Conservation (phyloP, 208 protist species). For the Wallacemonas collosoma region DNA sequence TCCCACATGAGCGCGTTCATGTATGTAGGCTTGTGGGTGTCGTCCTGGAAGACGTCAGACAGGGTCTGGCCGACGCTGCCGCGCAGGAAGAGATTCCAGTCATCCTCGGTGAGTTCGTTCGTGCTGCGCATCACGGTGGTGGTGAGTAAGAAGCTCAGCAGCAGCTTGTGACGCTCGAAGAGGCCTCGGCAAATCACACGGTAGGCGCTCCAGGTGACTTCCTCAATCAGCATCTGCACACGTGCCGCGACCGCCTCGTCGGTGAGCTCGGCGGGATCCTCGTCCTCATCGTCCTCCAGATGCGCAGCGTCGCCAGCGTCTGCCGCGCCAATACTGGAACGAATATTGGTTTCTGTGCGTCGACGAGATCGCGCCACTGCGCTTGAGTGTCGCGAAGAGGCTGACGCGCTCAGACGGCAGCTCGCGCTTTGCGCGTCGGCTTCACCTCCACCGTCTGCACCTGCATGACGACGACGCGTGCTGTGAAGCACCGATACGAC, state of each 20-base stretch:
- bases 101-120: constrained; percentile 53
- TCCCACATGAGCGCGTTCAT: constrained; percentile 92
- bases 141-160: constrained; percentile 93
- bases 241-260: constrained; percentile 57
- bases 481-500: constrained; percentile 84
- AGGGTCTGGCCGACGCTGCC: constrained; percentile 62
- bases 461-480: constrained; percentile 41
- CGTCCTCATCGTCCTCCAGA: constrained; percentile 19
- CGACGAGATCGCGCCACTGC: not conserved
- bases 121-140: constrained; percentile 73
- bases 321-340: not conserved
- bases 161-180: constrained; percentile 94
- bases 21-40: constrained; percentile 72
- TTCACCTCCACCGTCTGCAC: not conserved
- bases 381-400: constrained; percentile 3
- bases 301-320: not conserved
- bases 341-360: no score
- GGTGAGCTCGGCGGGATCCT: constrained; percentile 18
- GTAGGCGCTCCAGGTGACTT: constrained; percentile 87
- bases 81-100: constrained; percentile 89
- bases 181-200: constrained; percentile 94
- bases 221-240: constrained; percentile 74
- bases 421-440: not conserved
- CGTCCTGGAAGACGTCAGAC: constrained; percentile 26
- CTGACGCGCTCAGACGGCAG: not conserved